Conservation (phyloP, 352 stramenopile species). For the Achlya hypogyna region DNA sequence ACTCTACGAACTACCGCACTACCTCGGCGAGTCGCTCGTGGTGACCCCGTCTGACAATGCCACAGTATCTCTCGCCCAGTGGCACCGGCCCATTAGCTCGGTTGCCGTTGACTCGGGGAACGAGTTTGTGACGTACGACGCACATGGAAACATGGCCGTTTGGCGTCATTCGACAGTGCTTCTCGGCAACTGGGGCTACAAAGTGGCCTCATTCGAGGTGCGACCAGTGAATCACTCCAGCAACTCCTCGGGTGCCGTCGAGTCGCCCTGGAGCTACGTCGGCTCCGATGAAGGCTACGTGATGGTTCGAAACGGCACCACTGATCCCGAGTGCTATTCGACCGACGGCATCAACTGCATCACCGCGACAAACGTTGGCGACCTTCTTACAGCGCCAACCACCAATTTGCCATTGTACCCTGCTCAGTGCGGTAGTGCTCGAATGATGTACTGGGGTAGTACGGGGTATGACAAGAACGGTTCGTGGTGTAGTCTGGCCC, state of each 20-base stretch:
- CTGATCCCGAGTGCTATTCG: not conserved
- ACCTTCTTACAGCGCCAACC: not conserved
- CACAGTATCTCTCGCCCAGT: not conserved
- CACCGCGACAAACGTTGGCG: not conserved
- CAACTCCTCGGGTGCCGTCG: not conserved
- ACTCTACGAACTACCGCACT: not conserved
- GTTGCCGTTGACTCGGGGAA: not conserved
- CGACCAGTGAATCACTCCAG: not conserved
- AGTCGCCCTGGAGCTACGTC: not conserved
- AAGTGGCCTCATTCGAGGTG: not conserved
- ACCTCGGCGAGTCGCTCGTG: not conserved
- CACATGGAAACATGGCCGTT: not conserved
- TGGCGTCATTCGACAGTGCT: not conserved
- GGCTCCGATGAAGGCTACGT: not conserved
- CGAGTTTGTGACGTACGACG: not conserved
- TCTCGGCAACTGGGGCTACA: not conserved
- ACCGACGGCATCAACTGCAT: not conserved
- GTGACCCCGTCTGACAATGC: not conserved
- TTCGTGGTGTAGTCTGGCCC: not conserved
- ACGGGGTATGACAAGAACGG: not conserved
- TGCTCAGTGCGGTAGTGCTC: not conserved
- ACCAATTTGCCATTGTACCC: not conserved
- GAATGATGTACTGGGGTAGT: not conserved
- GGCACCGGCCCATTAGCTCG: not conserved
- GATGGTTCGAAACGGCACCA: not conserved